These are phyloP conservation scores for Hyaloscypha variabilis DNA, from an alignment of 495 filamentous ascomycete genomes.

Conservation along the genomic window DNA sequence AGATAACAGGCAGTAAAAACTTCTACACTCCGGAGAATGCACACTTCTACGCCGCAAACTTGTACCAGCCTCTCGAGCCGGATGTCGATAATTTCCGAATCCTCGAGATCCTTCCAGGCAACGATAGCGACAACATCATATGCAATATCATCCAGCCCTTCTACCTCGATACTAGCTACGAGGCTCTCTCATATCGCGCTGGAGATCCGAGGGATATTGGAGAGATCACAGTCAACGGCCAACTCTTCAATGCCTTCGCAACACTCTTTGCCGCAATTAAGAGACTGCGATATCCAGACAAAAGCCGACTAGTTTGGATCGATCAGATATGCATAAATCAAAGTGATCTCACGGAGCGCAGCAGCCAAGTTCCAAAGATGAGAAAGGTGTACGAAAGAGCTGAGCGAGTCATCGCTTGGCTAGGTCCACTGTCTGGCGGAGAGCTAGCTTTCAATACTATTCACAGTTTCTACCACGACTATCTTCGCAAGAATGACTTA, in stretches of 20 bases:
- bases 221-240: background rate
- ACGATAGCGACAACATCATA: background rate
- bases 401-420: background rate
- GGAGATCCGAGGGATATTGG: background rate
- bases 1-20: too few species aligned
- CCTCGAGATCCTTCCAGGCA: background rate
- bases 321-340: conserved; percentile 1
- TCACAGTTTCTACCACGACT: background rate
- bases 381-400: background rate
- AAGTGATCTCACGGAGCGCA: background rate
- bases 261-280: background rate
- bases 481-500: background rate
- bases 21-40: background rate
- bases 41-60: background rate
- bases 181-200: background rate
- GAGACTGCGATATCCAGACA: background rate
- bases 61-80: background rate
- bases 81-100: background rate
- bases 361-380: background rate
- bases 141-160: background rate
- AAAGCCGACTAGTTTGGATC: background rate
- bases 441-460: background rate
- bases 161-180: background rate
- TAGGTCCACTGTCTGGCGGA: background rate
- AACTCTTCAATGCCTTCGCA: background rate